A percentile compares a stretch with the other conserved stretches of the same genome.
These are phyloP conservation scores for Malus domestica DNA, from an alignment of 306 rosid genomes.

Conservation along the genomic window DNA sequence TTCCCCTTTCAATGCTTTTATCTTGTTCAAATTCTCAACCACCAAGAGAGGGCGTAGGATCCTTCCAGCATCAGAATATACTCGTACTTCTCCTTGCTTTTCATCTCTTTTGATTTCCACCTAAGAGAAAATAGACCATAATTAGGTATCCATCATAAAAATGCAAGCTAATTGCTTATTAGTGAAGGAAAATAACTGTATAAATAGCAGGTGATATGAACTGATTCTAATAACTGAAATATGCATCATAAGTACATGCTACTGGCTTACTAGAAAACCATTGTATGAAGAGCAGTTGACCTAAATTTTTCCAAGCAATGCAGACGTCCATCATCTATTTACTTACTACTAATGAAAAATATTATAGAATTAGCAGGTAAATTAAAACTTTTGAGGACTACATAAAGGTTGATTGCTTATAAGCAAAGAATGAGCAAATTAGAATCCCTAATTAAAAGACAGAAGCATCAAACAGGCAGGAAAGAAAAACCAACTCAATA, in stretches of 20 bases:
- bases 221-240: not conserved
- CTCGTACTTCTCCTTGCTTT: conserved; percentile 60
- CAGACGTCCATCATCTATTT: not conserved
- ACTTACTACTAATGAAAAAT: not conserved
- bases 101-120: conserved; percentile 87
- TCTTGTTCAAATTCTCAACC: conserved; percentile 56
- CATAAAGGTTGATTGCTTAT: not conserved
- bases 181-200: not conserved
- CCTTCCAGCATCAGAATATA: conserved; percentile 91
- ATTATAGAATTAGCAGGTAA: not conserved
- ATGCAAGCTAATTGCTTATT: not conserved
- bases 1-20: conserved; percentile 43
- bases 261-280: not conserved
- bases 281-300: not conserved
- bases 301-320: not conserved
- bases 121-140: conserved; percentile 31
- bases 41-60: conserved; percentile 89
- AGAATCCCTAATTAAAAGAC: not conserved
- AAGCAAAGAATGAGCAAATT: not conserved
- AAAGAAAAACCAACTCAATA: not conserved
- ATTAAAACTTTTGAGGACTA: not conserved
- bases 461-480: not conserved
- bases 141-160: not conserved
- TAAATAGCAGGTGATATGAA: not conserved
- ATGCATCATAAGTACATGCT: not conserved